Evolutionary conservation across 2,329 filamentous ascomycete species (phyloP).

Genomic region (Alternaria dauci): DNA sequence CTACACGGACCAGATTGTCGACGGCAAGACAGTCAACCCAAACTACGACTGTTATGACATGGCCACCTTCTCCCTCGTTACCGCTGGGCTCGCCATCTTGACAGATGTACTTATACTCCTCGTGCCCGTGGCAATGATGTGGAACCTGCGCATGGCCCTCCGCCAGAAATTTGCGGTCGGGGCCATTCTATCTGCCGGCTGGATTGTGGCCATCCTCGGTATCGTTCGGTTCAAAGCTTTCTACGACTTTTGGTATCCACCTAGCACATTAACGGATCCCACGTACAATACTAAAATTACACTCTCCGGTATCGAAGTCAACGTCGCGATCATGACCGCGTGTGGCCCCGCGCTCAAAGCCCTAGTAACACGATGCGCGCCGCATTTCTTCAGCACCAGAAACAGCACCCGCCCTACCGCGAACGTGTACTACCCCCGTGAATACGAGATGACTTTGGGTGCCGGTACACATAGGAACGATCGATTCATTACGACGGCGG

Average conservation of each 20-base stretch:
- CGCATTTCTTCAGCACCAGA: not conserved
- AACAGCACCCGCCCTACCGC: not conserved
- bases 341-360: not conserved
- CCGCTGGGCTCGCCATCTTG: not conserved
- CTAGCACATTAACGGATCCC: not conserved
- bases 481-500: not conserved
- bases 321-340: not conserved
- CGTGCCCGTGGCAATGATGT: not conserved
- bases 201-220: not conserved
- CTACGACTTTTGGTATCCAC: not conserved
- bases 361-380: not conserved
- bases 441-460: not conserved
- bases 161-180: not conserved
- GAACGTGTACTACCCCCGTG: not conserved
- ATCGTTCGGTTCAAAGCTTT: not conserved
- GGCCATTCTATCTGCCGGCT: not conserved
- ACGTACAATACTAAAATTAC: not conserved
- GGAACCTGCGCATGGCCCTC: not conserved
- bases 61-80: not conserved
- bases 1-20: not conserved
- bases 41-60: not conserved
- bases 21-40: not conserved
- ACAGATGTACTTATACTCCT: not conserved
- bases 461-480: not conserved
- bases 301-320: not conserved